Percentiles rank a stretch among this genome's conserved stretches.
These are phyloP conservation scores for Botrytis deweyae DNA, from an alignment of 2,329 filamentous ascomycete genomes.

Conservation along the genomic window DNA sequence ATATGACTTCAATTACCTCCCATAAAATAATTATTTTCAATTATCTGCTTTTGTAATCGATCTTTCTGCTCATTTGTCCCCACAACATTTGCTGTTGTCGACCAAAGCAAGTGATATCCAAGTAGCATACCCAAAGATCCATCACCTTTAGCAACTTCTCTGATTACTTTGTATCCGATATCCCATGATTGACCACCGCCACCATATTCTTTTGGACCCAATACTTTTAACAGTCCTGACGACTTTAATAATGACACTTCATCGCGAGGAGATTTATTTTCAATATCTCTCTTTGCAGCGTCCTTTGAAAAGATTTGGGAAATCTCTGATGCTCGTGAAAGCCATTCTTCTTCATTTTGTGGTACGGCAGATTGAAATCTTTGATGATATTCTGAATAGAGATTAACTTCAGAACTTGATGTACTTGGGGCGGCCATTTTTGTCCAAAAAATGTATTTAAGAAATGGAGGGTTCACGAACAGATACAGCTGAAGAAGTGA, in stretches of 20 bases:
- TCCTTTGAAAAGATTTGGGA: constrained; percentile 2
- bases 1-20: constrained; percentile 45
- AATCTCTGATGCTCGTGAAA: constrained; percentile 7
- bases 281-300: constrained; percentile 44
- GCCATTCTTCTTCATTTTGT: constrained; percentile 14
- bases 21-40: constrained; percentile 64
- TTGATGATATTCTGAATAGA: constrained; percentile 5
- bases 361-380: constrained; percentile 6
- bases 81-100: constrained; percentile 58
- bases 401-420: not conserved
- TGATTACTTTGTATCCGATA: constrained; percentile 57
- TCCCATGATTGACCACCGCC: constrained; percentile 54
- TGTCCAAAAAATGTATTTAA: not conserved
- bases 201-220: constrained; percentile 51
- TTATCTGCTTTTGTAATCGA: constrained; percentile 55
- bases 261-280: constrained; percentile 52
- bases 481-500: not conserved
- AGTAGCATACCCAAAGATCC: constrained; percentile 66
- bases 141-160: constrained; percentile 63
- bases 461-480: not conserved
- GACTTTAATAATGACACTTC: constrained; percentile 53
- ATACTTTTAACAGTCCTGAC: constrained; percentile 49
- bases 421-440: not conserved
- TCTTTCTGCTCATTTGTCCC: constrained; percentile 60
- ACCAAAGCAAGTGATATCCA: constrained; percentile 65